phyloP scores from a whole-genome alignment of 1,284 basidiomycete species.

The Ustilago crameri region DNA sequence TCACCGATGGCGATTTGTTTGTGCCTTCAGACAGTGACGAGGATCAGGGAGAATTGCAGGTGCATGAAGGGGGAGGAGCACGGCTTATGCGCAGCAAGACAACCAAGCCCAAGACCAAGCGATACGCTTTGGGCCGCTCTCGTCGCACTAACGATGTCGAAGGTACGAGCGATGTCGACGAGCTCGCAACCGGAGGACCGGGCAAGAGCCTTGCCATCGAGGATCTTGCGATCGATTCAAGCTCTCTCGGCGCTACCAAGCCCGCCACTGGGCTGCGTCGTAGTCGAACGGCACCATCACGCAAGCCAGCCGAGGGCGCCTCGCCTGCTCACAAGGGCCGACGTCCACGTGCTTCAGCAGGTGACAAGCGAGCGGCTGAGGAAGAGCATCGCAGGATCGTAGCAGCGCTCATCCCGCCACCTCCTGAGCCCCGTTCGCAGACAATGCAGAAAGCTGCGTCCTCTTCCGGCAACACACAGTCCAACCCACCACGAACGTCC shows the following conservation, averaged over 20 bases:
- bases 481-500: constrained; percentile 17
- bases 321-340: constrained; percentile 32
- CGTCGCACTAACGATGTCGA: constrained; percentile 19
- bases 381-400: constrained; percentile 44
- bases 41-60: constrained; percentile 61
- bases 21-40: constrained; percentile 66
- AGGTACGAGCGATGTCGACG: constrained; percentile 24
- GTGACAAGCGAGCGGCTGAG: constrained; percentile 37
- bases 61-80: constrained; percentile 65
- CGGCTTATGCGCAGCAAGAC: constrained; percentile 49
- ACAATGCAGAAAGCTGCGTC: constrained; percentile 43
- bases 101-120: constrained; percentile 34
- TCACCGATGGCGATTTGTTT: constrained; percentile 37
- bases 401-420: constrained; percentile 42
- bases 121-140: constrained; percentile 17
- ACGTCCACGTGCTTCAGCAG: constrained; percentile 44
- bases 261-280: constrained; percentile 38
- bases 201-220: constrained; percentile 21
- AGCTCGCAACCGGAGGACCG: constrained; percentile 22
- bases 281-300: constrained; percentile 45
- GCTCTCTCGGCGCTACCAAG: constrained; percentile 6
- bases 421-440: constrained; percentile 33
- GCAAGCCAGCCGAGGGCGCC: constrained; percentile 35
- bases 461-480: constrained; percentile 19
- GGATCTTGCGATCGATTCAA: constrained; percentile 1